These are phyloP conservation scores for Naganishia friedmannii DNA, from an alignment of 768 basidiomycete genomes.

Conservation along the genomic window DNA sequence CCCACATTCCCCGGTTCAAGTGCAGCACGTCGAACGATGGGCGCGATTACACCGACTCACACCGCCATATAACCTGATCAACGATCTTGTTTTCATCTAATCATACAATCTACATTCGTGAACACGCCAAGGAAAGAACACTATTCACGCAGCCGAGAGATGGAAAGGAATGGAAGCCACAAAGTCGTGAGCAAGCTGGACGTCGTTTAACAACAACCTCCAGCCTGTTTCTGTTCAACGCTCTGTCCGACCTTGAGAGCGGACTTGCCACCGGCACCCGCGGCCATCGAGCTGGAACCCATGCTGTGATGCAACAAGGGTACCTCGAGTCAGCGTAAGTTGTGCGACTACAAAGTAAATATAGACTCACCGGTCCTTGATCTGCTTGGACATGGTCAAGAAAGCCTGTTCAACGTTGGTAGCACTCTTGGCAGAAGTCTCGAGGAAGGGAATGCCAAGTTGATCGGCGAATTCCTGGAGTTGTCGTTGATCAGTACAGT, in stretches of 20 bases:
- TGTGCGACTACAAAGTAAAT: background rate
- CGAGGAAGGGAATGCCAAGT: conserved; percentile 91
- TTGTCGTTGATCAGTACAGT: background rate
- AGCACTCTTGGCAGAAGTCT: conserved; percentile 95
- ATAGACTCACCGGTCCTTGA: conserved; percentile 50
- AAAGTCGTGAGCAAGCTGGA: background rate
- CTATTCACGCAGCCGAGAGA: background rate
- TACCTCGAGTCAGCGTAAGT: background rate
- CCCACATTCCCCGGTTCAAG: too few species aligned
- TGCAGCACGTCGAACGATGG: too few species aligned
- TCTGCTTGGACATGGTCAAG: conserved; percentile 88
- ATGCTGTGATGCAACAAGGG: conserved; percentile 35
- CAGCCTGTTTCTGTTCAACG: conserved; percentile 50
- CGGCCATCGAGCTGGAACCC: conserved; percentile 49
- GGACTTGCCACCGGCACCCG: conserved; percentile 47
- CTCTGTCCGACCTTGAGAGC: conserved; percentile 50
- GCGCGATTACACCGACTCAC: too few species aligned
- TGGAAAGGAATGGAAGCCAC: too few species aligned
- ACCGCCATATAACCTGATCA: background rate
- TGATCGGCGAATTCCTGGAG: conserved; percentile 83
- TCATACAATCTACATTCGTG: conserved; percentile 22
- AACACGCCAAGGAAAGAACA: background rate
- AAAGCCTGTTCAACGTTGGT: conserved; percentile 98
- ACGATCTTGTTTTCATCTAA: conserved; percentile 25
- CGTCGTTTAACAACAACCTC: conserved; percentile 47